Evolutionary conservation across 1,139 yeast genomes (phyloP), one percentile per base, ranked within the genome.

Genomic region (Martiniozyma asiatica): DNA sequence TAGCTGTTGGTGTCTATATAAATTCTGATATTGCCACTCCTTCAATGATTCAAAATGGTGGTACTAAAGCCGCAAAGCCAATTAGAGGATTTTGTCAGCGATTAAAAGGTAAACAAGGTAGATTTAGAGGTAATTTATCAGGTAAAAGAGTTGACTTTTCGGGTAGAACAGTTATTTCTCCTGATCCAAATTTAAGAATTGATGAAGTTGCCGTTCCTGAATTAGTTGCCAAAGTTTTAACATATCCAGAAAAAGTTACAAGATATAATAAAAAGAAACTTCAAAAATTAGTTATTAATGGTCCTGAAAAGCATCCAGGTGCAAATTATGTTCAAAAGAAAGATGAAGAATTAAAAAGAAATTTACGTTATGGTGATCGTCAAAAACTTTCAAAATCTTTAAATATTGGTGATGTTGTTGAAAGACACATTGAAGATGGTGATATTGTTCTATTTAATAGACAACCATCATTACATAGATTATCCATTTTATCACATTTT

Each of bases 161-260:
- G 0, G 98, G 94, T 31, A 73, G 99, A 63, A 92, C 98, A 0
- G 99, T 92, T 45, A 89, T 92, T 52, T 89, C 98, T 1, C 99
- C 99, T 1, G 99, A 92, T 60, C 99, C 98, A 20, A 92, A 92
- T 55, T 64, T 92, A 45, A 66, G 78, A 25, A 84, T 92, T 42
- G 97, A 89, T 55, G 95, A 89, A 58, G 98, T 92, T 29, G 98
- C 98, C 0, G 97, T 92, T 24, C 99, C 99, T 8, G 96, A 87
- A 46, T 65, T 93, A 41, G 95, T 92, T 18, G 98, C 98, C 12
- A 89, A 85, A 55, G 84, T 89, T 16, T 65, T 92, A 47, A 92
- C 99, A 0, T 92, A 80, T 51, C 99, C 99, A 0, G 99, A 92
- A 60, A 78, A 69, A 50, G 94, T 92, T 42, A 87, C 95, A 3